Conservation (phyloP, 2,329 filamentous ascomycete genomes). For the Curvularia hawaiiensis region DNA sequence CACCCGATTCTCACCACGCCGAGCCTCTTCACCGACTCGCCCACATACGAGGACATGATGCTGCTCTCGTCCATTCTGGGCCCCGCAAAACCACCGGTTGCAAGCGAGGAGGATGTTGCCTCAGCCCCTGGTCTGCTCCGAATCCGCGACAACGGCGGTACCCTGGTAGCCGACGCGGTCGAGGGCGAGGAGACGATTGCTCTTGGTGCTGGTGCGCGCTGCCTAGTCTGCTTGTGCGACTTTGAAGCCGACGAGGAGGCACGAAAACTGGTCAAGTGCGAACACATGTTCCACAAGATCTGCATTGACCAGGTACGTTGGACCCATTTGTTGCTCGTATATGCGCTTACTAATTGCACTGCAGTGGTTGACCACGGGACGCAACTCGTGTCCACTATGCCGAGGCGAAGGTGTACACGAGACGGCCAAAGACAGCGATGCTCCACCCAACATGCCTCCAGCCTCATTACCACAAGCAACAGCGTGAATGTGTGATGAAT, state of each 20-base stretch:
- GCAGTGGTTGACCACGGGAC: slow-evolving; percentile 71
- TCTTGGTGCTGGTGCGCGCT: slow-evolving; percentile 56
- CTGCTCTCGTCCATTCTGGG: slow-evolving; percentile 69
- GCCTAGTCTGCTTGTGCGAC: slow-evolving; percentile 69
- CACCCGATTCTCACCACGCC: slow-evolving; percentile 73
- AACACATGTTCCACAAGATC: slow-evolving; percentile 69
- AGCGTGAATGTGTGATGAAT: slow-evolving; percentile 5
- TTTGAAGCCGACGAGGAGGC: slow-evolving; percentile 67
- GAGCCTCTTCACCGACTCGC: slow-evolving; percentile 72
- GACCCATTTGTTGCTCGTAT: neutral
- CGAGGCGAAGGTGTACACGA: slow-evolving; percentile 64
- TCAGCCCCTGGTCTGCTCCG: slow-evolving; percentile 65
- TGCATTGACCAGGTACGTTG: slow-evolving; percentile 70
- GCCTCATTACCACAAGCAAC: slow-evolving; percentile 15
- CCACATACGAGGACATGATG: slow-evolving; percentile 76
- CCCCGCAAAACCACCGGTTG: slow-evolving; percentile 71
- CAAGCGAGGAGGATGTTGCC: slow-evolving; percentile 66
- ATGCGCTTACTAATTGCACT: slow-evolving; percentile 16
- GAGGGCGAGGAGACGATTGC: slow-evolving; percentile 42
- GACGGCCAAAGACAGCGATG: slow-evolving; percentile 35
- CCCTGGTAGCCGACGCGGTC: slow-evolving; percentile 55
- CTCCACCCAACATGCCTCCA: slow-evolving; percentile 14
- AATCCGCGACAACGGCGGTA: slow-evolving; percentile 51
- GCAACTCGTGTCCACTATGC: slow-evolving; percentile 68
- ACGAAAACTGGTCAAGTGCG: slow-evolving; percentile 65